Evolutionary conservation across 805 yeast species (phyloP).

Genomic region (Candida taoyuanica): DNA sequence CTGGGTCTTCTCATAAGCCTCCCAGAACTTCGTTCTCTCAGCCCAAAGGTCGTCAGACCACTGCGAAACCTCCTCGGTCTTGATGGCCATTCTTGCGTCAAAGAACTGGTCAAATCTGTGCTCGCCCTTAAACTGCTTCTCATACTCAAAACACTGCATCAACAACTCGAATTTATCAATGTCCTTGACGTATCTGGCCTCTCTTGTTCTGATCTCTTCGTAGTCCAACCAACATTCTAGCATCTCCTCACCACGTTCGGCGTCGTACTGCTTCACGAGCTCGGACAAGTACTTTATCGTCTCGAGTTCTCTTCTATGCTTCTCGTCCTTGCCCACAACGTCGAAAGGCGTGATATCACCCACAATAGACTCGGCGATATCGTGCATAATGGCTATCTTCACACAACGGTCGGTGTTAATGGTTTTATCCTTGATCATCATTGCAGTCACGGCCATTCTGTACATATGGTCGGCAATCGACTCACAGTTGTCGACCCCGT

Average conservation of each 20-base stretch:
- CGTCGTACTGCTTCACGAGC: conserved; percentile 62
- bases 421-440: conserved; percentile 52
- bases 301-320: conserved; percentile 72
- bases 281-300: conserved; percentile 65
- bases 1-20: conserved; percentile 15
- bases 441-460: conserved; percentile 79
- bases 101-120: conserved; percentile 68
- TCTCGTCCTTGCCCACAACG: conserved; percentile 68
- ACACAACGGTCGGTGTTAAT: conserved; percentile 67
- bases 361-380: conserved; percentile 88
- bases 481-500: conserved; percentile 41
- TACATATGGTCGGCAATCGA: conserved; percentile 95
- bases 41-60: conserved; percentile 59
- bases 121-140: conserved; percentile 52
- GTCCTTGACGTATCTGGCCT: conserved; percentile 89
- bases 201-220: conserved; percentile 75
- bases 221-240: conserved; percentile 80
- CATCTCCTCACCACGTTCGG: conserved; percentile 57
- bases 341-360: conserved; percentile 93
- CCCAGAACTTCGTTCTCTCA: conserved; percentile 43
- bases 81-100: conserved; percentile 54
- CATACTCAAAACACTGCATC: conserved; percentile 81
- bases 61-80: conserved; percentile 62
- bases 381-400: conserved; percentile 86
- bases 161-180: conserved; percentile 88